Base-by-base conservation (phyloP, 768 basidiomycete genomes). In the Xerocomellus chrysenteron region DNA sequence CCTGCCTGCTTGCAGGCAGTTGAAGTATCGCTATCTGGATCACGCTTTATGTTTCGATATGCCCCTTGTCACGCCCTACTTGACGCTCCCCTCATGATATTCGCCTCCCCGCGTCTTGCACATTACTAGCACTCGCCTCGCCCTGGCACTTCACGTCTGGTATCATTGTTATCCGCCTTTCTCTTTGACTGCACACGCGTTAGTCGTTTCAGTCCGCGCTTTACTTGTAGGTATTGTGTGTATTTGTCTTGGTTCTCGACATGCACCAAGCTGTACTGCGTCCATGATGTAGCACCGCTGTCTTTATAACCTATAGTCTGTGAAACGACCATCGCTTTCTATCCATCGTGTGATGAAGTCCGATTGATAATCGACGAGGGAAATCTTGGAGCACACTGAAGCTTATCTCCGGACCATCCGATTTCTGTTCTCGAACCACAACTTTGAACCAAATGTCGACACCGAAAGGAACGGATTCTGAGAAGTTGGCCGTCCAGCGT, bases 401-500 rank as follows among this genome's bases (percentile, higher is more conserved):
- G 37, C 47, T 54, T 47, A 52, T 64, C 57, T 40, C 11, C 16
- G 16, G 19, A 41, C n/a, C 11, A 33, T 28, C 43, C 19, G 36
- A 33, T 39, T 46, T 30, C 17, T 51, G 37, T 36, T 57, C 53
- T 33, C 55, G 28, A 53, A 58, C 61, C 54, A 51, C 59, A 9
- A 65, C 59, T 2, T 19, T 16, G 30, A 53, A 19, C 53, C 46
- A 44, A n/a, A 70, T 65, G 63, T 55, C 62, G 26, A 24, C 51
- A 51, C 42, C 54, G 11, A 50, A 60, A 40, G 54, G 32, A 62
- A 35, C 45, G 42, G 44, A 24, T 44, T 62, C 63, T 47, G 72
- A 63, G 47, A 60, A 55, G 57, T 14, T 60, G 48, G 73, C 80
- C 30, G 66, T 84, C 47, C 78, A 78, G 49, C 81, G 82, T 51